These are phyloP conservation scores for Debaryomyces subglobosus DNA, from an alignment of 1,139 yeast species.

Conservation along the genomic window DNA sequence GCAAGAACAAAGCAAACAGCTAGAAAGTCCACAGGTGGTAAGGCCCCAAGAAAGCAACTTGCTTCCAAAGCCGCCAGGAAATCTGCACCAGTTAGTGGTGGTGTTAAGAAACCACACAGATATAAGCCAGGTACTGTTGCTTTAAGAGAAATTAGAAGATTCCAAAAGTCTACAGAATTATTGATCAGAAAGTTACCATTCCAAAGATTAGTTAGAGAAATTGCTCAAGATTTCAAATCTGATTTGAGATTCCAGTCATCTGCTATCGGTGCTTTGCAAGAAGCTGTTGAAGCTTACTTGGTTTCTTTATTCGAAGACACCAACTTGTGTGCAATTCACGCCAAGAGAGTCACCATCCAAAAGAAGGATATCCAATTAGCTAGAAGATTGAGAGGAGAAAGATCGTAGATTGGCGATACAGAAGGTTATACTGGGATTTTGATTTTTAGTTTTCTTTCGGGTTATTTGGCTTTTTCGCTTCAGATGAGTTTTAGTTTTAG, in stretches of 20 bases:
- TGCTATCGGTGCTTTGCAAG: constrained; percentile 57
- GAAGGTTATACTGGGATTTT: constrained; percentile 1
- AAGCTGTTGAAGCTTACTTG: constrained; percentile 56
- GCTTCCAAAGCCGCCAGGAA: constrained; percentile 58
- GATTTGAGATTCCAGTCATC: constrained; percentile 56
- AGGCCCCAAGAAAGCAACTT: constrained; percentile 57
- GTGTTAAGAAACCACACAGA: constrained; percentile 59
- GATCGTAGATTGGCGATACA: constrained; percentile 31
- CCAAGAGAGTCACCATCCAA: constrained; percentile 57
- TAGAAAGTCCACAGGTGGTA: constrained; percentile 58
- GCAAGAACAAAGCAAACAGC: constrained; percentile 60
- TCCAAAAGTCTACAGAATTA: constrained; percentile 54
- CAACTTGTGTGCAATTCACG: constrained; percentile 57
- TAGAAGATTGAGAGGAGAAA: constrained; percentile 58
- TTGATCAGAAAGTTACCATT: constrained; percentile 56
- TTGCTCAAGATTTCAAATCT: constrained; percentile 53
- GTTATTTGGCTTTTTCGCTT: background rate
- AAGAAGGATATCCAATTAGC: constrained; percentile 59
- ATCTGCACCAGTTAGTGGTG: constrained; percentile 55
- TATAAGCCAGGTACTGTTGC: constrained; percentile 61
- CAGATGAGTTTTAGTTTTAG: background rate
- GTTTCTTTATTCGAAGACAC: constrained; percentile 56
- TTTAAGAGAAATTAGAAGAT: constrained; percentile 57
- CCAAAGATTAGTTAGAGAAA: constrained; percentile 54
- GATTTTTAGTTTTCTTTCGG: background rate